phyloP scores from a whole-genome alignment of 352 stramenopile species.

The Phytophthora boehmeriae region DNA sequence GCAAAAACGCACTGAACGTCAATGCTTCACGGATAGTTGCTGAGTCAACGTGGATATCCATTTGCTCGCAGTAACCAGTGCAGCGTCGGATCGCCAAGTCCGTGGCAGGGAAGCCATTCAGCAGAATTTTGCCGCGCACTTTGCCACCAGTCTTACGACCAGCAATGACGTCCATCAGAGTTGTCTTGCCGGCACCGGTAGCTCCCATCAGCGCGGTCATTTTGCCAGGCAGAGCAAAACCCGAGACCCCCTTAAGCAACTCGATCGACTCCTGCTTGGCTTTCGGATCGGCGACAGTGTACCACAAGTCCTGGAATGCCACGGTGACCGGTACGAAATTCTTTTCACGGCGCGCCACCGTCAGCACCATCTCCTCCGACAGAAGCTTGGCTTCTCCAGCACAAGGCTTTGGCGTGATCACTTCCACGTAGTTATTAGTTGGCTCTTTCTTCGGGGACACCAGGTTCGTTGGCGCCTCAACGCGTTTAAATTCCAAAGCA shows the following conservation, averaged over 20 bases:
- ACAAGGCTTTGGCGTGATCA: conserved; percentile 23
- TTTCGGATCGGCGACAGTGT: conserved; percentile 41
- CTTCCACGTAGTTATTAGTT: conserved; percentile 12
- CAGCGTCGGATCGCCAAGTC: conserved; percentile 41
- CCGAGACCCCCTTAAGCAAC: conserved; percentile 77
- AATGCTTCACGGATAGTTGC: conserved; percentile 89
- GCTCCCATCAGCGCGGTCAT: conserved; percentile 73
- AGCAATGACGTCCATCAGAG: conserved; percentile 92
- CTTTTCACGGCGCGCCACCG: conserved; percentile 13
- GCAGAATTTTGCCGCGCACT: conserved; percentile 55
- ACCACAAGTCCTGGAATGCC: conserved; percentile 47
- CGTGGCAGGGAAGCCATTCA: conserved; percentile 43
- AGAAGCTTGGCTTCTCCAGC: conserved; percentile 3
- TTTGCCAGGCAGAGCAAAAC: conserved; percentile 48
- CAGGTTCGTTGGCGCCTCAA: conserved; percentile 32
- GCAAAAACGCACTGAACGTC: conserved; percentile 85
- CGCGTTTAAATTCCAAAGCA: conserved; percentile 38
- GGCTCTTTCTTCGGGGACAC: conserved; percentile 19
- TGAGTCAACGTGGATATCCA: conserved; percentile 84
- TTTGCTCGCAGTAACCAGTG: conserved; percentile 67
- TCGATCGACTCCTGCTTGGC: conserved; percentile 44
- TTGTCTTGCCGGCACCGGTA: conserved; percentile 87
- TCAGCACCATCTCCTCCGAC: conserved; percentile 1
- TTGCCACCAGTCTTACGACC: conserved; percentile 86
- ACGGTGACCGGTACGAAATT: conserved; percentile 43